These are phyloP conservation scores for Solanum pimpinellifolium DNA, from an alignment of 257 asterid genomes.

Conservation along the genomic window DNA sequence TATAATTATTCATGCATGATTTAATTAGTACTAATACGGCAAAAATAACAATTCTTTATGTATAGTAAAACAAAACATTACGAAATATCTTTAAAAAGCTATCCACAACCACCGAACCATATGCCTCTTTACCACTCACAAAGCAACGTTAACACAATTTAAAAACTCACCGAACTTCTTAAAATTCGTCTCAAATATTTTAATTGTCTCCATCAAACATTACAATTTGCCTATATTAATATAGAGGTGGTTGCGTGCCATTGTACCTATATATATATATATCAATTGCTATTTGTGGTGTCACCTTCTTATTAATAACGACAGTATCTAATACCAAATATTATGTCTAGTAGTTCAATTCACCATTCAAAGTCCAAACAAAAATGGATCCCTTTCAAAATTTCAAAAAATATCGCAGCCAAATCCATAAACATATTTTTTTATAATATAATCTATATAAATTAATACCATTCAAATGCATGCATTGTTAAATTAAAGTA, in stretches of 20 bases:
- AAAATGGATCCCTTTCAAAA: neutral
- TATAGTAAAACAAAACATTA: neutral
- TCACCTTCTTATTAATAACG: neutral
- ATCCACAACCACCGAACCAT: neutral
- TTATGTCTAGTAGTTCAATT: neutral
- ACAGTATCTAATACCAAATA: neutral
- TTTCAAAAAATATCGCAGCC: neutral
- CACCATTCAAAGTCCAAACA: neutral
- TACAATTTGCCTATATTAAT: neutral
- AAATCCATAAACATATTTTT: neutral
- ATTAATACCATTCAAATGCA: neutral
- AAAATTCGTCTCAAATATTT: neutral
- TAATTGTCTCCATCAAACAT: neutral
- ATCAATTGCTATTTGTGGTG: neutral
- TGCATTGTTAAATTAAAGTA: neutral
- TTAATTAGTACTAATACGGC: neutral
- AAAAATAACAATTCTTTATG: neutral
- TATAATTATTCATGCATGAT: neutral
- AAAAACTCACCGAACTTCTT: neutral
- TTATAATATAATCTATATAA: neutral
- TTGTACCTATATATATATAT: neutral
- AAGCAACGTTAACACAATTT: neutral
- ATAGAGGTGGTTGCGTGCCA: neutral
- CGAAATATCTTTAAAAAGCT: neutral
- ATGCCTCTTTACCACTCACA: neutral